Percentiles rank a stretch among this genome's conserved stretches.
phyloP scores from a whole-genome alignment of 176 grass and related monocot species.

The Bothriochloa decipiens region DNA sequence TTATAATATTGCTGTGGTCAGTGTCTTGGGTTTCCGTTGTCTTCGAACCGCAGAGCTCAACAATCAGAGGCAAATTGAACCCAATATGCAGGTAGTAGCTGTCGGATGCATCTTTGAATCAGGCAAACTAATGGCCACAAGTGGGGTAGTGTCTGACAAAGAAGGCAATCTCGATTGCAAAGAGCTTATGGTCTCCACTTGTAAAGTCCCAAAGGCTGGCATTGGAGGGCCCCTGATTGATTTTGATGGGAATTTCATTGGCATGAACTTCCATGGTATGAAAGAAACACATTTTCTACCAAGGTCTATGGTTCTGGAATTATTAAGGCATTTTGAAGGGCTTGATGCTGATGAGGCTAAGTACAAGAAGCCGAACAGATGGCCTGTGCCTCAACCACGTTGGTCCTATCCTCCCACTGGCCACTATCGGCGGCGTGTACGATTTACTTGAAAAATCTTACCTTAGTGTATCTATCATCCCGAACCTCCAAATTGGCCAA shows the following conservation, averaged over 20 bases:
- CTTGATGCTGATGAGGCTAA: background rate
- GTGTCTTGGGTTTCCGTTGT: background rate
- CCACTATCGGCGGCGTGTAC: too few species aligned
- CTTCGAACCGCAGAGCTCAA: background rate
- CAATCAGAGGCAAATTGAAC: background rate
- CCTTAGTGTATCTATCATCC: too few species aligned
- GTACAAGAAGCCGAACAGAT: background rate
- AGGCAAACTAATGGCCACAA: constrained; percentile 13
- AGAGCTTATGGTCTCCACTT: constrained; percentile 9
- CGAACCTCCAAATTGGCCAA: too few species aligned
- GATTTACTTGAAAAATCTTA: too few species aligned
- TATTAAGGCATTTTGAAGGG: background rate
- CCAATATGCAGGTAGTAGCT: background rate
- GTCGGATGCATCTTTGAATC: background rate
- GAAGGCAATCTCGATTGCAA: background rate
- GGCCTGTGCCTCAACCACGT: too few species aligned
- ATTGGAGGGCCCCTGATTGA: constrained; percentile 25
- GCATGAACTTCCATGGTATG: background rate
- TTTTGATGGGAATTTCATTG: constrained; percentile 3
- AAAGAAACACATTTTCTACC: constrained; percentile 5
- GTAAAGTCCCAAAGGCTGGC: constrained; percentile 18
- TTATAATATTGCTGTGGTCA: background rate
- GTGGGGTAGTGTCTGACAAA: background rate
- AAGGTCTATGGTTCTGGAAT: background rate
- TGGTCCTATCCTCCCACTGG: too few species aligned